These are phyloP conservation scores for Sporothrix pallida DNA, from an alignment of 2,329 filamentous ascomycete species.

Conservation along the genomic window DNA sequence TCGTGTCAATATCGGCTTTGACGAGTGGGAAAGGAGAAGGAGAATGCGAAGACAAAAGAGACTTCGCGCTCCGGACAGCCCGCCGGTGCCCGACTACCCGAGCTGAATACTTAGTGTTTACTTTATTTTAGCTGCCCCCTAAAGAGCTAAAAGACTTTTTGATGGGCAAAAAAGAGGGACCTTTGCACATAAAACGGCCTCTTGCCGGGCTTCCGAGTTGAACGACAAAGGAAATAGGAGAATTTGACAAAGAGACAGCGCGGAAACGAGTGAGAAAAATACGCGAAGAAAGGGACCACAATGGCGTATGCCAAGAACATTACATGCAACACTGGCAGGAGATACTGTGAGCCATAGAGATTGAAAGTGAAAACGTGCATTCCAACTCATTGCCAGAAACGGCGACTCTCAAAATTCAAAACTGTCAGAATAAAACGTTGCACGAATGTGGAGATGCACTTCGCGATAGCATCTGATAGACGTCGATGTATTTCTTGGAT, in stretches of 20 bases:
- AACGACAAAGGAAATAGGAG: too few relatives aligned
- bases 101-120: background rate
- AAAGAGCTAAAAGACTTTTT: background rate
- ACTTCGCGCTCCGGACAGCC: background rate
- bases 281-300: background rate
- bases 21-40: background rate
- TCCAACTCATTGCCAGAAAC: background rate
- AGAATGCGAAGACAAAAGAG: background rate
- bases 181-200: background rate
- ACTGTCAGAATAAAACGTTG: constrained; percentile 5
- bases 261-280: background rate
- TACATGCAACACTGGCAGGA: background rate
- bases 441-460: background rate
- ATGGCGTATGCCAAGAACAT: background rate
- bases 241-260: too few relatives aligned
- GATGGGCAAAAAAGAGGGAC: background rate
- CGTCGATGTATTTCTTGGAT: background rate
- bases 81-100: constrained; percentile 1
- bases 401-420: background rate
- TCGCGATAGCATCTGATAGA: constrained; percentile 7
- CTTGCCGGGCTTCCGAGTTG: background rate
- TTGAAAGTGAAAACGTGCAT: background rate
- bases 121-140: background rate
- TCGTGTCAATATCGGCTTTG: background rate
- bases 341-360: background rate